Percentiles rank a stretch among this genome's conserved stretches.
These are phyloP conservation scores for Hanseniaspora mollemarum DNA, from an alignment of 805 yeast species.

Conservation along the genomic window DNA sequence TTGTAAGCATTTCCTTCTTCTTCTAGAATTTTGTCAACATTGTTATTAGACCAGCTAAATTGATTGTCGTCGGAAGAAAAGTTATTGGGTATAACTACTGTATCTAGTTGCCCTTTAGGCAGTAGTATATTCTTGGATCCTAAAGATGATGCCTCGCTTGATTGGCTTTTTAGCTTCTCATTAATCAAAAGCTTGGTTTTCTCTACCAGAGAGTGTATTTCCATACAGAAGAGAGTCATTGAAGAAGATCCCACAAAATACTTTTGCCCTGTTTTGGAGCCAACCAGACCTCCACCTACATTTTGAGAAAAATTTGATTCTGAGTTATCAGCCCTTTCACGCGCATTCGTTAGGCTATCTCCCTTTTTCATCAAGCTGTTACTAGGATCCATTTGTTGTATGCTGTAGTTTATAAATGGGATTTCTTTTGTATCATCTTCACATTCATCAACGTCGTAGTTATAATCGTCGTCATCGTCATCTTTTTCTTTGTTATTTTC, in stretches of 20 bases:
- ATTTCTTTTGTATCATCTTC: neutral
- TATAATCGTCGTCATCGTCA: neutral
- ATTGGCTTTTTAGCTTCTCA: constrained; percentile 18
- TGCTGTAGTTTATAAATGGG: neutral
- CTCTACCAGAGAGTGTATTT: constrained; percentile 51
- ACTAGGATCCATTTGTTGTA: neutral
- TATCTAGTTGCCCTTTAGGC: constrained; percentile 1
- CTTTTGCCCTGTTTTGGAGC: constrained; percentile 63
- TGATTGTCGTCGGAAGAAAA: constrained; percentile 17
- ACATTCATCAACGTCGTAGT: neutral
- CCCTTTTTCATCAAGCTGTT: neutral
- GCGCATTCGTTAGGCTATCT: neutral
- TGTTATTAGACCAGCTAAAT: constrained; percentile 18
- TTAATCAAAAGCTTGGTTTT: constrained; percentile 27
- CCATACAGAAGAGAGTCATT: constrained; percentile 70
- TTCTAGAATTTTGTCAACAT: constrained; percentile 48
- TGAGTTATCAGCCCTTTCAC: constrained; percentile 36
- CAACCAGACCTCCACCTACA: constrained; percentile 54
- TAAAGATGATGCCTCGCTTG: neutral
- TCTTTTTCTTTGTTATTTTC: neutral
- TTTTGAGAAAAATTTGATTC: constrained; percentile 62
- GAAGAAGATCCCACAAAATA: constrained; percentile 73
- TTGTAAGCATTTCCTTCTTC: constrained; percentile 68
- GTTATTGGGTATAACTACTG: constrained; percentile 8
- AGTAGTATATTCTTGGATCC: constrained; percentile 17